These are phyloP conservation scores for Magnaporthiopsis incrustans DNA, from an alignment of 2,329 filamentous ascomycete species.

Conservation along the genomic window DNA sequence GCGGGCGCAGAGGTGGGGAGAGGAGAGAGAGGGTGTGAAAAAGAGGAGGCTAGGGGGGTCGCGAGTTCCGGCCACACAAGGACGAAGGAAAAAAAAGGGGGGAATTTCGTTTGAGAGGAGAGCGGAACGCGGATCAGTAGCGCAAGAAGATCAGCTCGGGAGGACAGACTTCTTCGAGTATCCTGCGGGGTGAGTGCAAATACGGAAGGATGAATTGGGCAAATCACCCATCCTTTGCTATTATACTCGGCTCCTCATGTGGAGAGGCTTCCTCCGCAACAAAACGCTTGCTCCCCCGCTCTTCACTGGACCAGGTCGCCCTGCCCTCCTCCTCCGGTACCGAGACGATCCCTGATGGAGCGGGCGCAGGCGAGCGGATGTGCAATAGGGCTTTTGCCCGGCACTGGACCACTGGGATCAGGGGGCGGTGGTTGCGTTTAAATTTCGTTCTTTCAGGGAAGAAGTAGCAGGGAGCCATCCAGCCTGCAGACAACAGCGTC, in stretches of 20 bases:
- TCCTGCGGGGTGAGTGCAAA: constrained; percentile 18
- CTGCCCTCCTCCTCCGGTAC: not conserved
- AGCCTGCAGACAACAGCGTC: not conserved
- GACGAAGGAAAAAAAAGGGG: constrained; percentile 16
- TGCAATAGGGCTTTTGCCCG: not conserved
- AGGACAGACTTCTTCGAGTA: constrained; percentile 1
- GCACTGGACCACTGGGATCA: not conserved
- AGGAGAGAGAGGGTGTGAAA: constrained; percentile 13
- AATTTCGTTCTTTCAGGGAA: not conserved
- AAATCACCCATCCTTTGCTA: constrained; percentile 14
- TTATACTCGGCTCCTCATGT: constrained; percentile 7
- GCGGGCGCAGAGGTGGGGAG: too few species aligned
- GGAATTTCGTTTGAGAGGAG: constrained; percentile 19
- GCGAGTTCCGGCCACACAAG: not conserved
- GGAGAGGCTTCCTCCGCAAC: constrained; percentile 3
- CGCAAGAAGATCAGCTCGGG: not conserved
- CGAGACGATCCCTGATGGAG: not conserved
- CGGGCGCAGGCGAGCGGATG: not conserved
- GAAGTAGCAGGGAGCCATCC: not conserved
- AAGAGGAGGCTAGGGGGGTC: constrained; percentile 13
- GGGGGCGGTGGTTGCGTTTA: not conserved
- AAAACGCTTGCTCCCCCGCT: not conserved
- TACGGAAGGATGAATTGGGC: constrained; percentile 16
- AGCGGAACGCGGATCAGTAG: not conserved
- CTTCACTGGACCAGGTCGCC: not conserved